These are phyloP conservation scores for Bothriochloa decipiens DNA, from an alignment of 176 grass and related monocot species.

Conservation along the genomic window DNA sequence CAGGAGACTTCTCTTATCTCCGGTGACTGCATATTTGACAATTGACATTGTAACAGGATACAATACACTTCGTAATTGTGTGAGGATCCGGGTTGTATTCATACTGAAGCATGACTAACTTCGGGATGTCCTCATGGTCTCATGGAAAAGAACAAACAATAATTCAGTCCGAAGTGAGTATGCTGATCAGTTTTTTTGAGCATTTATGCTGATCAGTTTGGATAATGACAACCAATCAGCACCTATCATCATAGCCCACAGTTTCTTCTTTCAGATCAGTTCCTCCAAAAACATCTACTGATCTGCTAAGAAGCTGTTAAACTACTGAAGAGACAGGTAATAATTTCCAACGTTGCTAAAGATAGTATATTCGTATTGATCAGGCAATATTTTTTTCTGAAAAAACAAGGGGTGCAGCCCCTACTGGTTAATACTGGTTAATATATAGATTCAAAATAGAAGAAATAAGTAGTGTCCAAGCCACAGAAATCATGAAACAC, in stretches of 20 bases:
- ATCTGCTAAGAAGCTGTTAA: not conserved
- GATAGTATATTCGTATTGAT: no score
- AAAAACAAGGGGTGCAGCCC: no score
- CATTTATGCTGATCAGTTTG: conserved; percentile 22
- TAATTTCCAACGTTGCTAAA: no score
- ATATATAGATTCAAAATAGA: no score
- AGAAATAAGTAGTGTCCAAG: no score
- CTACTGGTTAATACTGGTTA: no score
- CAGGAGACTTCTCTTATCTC: conserved; percentile 27
- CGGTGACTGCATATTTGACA: conserved; percentile 52
- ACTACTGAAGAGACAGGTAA: not conserved
- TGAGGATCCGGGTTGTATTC: conserved; percentile 36
- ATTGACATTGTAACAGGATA: conserved; percentile 51
- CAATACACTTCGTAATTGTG: conserved; percentile 1
- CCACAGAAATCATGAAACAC: no score
- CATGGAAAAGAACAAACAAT: conserved; percentile 6
- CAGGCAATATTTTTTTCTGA: no score
- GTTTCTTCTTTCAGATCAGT: not conserved
- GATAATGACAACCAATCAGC: conserved; percentile 6
- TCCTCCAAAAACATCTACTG: not conserved
- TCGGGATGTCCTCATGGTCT: not conserved
- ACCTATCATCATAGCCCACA: not conserved
- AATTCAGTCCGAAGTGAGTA: not conserved
- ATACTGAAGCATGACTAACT: conserved; percentile 34
- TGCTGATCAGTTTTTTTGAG: conserved; percentile 29